Percentiles rank a stretch among this genome's conserved stretches.
Evolutionary conservation across 2,329 filamentous ascomycete species (phyloP).

Genomic region (Fusarium acutatum): DNA sequence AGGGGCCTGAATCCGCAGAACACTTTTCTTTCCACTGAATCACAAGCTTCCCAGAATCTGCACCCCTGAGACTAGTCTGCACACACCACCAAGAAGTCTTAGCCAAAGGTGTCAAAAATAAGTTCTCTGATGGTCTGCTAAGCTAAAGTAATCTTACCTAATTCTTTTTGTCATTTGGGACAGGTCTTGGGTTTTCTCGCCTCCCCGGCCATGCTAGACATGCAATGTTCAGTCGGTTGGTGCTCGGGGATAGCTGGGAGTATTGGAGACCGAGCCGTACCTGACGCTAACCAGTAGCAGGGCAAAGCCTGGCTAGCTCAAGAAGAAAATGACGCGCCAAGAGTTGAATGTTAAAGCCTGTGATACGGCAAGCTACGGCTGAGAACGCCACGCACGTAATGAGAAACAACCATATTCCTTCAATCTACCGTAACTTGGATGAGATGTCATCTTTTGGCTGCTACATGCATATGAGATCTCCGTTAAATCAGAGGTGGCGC

Average conservation of each 20-base stretch:
- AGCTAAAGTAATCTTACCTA: too few species aligned
- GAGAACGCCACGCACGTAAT: background rate
- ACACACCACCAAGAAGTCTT: background rate
- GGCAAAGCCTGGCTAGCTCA: background rate
- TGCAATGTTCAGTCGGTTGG: background rate
- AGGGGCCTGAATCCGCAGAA: background rate
- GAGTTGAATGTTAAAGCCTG: background rate
- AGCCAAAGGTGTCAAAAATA: background rate
- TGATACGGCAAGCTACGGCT: background rate
- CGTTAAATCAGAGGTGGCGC: background rate
- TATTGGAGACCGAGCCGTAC: background rate
- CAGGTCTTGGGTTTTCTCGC: background rate
- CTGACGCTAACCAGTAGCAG: constrained; percentile 1
- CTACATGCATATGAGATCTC: background rate
- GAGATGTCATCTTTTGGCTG: background rate
- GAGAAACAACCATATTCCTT: background rate
- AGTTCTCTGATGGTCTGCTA: background rate
- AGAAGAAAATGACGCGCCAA: constrained; percentile 6
- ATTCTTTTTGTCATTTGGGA: background rate
- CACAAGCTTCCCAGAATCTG: background rate
- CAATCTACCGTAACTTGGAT: background rate
- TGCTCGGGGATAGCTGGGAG: background rate
- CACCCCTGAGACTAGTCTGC: background rate
- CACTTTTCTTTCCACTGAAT: background rate
- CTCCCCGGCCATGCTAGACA: background rate